Conservation (phyloP, 768 basidiomycete species). For the Leccinum boreale region DNA sequence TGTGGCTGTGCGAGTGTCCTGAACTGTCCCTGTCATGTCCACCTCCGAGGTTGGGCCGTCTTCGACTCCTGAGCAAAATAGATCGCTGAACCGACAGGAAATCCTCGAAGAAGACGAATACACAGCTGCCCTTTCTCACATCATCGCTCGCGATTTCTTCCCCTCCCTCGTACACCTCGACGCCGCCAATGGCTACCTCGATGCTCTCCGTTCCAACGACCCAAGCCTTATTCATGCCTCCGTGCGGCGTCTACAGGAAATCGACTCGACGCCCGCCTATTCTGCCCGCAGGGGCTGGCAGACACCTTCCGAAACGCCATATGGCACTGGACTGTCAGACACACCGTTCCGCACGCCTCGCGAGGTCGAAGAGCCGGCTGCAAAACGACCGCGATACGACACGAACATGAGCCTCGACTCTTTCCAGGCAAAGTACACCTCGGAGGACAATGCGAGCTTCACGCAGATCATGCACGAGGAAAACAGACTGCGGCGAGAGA, state of each 20-base stretch:
- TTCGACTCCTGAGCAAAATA: conserved; percentile 30
- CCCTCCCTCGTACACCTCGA: conserved; percentile 89
- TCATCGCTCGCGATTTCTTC: conserved; percentile 98
- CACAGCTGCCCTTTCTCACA: conserved; percentile 81
- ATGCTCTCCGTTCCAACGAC: conserved; percentile 74
- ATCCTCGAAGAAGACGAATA: conserved; percentile 94
- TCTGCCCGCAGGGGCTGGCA: conserved; percentile 34
- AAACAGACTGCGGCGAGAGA: conserved; percentile 77
- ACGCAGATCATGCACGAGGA: conserved; percentile 89
- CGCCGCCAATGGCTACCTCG: conserved; percentile 83
- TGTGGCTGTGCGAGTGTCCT: conserved; percentile 15
- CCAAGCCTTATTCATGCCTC: conserved; percentile 72
- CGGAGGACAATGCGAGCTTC: conserved; percentile 97
- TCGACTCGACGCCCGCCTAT: conserved; percentile 48
- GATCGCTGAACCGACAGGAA: conserved; percentile 68
- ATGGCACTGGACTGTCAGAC: conserved; percentile 53
- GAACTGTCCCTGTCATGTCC: conserved; percentile 28
- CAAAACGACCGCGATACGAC: conserved; percentile 61
- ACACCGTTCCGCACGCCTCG: conserved; percentile 57
- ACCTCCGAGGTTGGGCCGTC: conserved; percentile 27
- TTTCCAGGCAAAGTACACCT: conserved; percentile 91
- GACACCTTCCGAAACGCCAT: conserved; percentile 66
- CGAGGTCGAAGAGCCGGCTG: conserved; percentile 39
- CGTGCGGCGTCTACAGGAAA: conserved; percentile 67
- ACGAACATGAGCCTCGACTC: conserved; percentile 66